These are phyloP conservation scores for Dichotomocladium elegans DNA, from an alignment of 371 early-diverging fungal species.

Conservation along the genomic window DNA sequence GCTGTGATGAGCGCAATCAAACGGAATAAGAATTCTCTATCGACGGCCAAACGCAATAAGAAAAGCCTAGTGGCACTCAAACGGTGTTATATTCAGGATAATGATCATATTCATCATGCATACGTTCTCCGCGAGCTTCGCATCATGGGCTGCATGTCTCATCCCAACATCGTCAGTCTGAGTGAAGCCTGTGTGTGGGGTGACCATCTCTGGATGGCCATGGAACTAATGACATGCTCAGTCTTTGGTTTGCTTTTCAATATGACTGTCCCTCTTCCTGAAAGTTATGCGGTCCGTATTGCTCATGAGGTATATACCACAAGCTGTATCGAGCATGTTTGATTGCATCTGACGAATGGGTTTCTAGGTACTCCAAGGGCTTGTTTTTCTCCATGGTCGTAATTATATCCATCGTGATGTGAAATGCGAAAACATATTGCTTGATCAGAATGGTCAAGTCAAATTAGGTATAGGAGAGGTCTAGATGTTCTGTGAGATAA, in stretches of 20 bases:
- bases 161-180: constrained; percentile 34
- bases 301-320: constrained; percentile 26
- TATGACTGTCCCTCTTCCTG: constrained; percentile 33
- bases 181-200: constrained; percentile 37
- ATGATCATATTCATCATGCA: constrained; percentile 38
- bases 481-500: constrained; percentile 34
- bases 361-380: constrained; percentile 35
- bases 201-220: constrained; percentile 48
- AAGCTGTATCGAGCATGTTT: not conserved
- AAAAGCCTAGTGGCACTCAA: constrained; percentile 44
- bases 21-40: too few relatives aligned
- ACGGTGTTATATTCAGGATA: constrained; percentile 45
- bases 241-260: constrained; percentile 41
- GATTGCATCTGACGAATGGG: not conserved
- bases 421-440: constrained; percentile 49
- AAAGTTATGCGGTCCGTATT: constrained; percentile 34
- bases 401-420: constrained; percentile 52
- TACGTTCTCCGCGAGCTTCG: constrained; percentile 43
- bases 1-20: constrained; percentile 24
- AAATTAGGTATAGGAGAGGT: constrained; percentile 54
- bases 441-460: constrained; percentile 38
- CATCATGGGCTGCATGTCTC: constrained; percentile 43
- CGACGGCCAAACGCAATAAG: constrained; percentile 3
- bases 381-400: constrained; percentile 41
- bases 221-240: constrained; percentile 49